phyloP scores from a whole-genome alignment of 202 grass and related monocot genomes.

The Digitaria exilis region DNA sequence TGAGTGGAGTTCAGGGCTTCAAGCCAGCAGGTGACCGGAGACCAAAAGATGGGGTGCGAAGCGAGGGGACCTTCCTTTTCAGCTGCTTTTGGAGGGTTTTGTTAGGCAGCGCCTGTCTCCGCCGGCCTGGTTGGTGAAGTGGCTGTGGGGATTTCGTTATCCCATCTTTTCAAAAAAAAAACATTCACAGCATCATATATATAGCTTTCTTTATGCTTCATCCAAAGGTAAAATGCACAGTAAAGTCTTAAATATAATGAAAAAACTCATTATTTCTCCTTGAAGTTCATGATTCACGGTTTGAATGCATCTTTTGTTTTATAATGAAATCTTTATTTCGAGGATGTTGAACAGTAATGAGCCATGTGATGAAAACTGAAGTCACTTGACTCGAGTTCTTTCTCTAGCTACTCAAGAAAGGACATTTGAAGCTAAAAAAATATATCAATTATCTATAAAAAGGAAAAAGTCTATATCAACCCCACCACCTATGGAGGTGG shows the following conservation, averaged over 20 bases:
- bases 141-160: background rate
- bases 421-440: no score
- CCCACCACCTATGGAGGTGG: no score
- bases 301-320: background rate
- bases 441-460: no score
- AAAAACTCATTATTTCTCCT: background rate
- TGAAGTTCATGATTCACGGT: background rate
- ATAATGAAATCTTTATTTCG: background rate
- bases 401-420: no score
- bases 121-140: conserved; percentile 27
- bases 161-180: background rate
- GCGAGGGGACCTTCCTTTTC: conserved; percentile 22
- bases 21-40: conserved; percentile 29
- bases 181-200: background rate
- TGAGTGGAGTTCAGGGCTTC: conserved; percentile 35
- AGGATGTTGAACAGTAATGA: no score
- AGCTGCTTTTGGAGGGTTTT: conserved; percentile 35
- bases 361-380: no score
- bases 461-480: no score
- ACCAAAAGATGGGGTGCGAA: conserved; percentile 3
- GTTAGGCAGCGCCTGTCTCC: conserved; percentile 30
- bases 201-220: background rate
- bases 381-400: no score
- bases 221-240: background rate
- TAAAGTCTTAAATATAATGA: no score